Evolutionary conservation across 306 rosid genomes (phyloP), one percentile per base, ranked within the genome.

Genomic region (Casuarina cunninghamiana): DNA sequence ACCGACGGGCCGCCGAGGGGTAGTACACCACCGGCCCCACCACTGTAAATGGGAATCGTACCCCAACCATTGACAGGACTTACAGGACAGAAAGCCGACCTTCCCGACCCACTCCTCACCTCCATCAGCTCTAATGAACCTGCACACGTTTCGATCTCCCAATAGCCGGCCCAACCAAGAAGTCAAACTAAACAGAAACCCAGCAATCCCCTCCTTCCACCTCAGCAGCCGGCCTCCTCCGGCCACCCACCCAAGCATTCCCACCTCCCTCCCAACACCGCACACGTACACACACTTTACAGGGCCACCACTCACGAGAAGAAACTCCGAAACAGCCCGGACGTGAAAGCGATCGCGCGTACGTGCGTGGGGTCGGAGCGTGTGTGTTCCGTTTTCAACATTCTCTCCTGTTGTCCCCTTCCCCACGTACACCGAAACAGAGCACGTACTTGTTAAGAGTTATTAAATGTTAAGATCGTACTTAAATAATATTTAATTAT

Each of bases 241-340:
- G 13, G 21, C 10, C 11, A 17, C 49, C 16, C 61, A 54, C 71
- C 63, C 2, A 32, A 80, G 0, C 44, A 0, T 53, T 62, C 19
- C 26, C 49, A 41, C 49, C 11, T 3, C 2, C 49, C 32, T 15
- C 0, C 75, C 39, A 26, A 10, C 15, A 16, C 54, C 77, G 13
- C 77, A 37, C 37, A 54, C 53, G 12, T 50, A 0, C 9, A 53
- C 75, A 51, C 21, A 2, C 13, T 12, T 17, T 0, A 1, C 3
- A 77, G 80, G 76, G 49, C 87, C 84, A 78, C 83, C 80, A 46
- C 78, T 84, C 86, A 81, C 88, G 78, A 71, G 85, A 74, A 80
- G 70, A 44, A 72, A 72, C 75, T 41, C 38, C 10, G 45, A 7
- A 45, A 55, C 46, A 5, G 39, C 75, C 73, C 53, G 37, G 45